Evolutionary conservation across 768 basidiomycete species (phyloP).

Genomic region (Lanmaoa pseudosensibilis): DNA sequence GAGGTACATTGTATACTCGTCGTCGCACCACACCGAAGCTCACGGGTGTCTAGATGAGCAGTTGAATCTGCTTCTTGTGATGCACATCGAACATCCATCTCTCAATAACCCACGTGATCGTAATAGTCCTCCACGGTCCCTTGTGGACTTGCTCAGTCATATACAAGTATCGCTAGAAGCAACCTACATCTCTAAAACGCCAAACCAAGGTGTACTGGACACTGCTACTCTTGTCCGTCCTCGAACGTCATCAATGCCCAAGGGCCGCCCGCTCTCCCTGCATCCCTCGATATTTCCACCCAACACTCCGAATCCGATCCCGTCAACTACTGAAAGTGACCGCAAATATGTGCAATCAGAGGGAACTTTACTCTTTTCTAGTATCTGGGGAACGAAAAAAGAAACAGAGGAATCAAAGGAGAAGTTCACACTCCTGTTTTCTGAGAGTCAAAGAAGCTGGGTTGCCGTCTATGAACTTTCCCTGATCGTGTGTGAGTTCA

Average conservation of each 20-base stretch:
- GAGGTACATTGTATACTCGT: conserved; percentile 28
- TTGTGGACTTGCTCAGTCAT: conserved; percentile 65
- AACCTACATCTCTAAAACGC: conserved; percentile 64
- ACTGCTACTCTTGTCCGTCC: conserved; percentile 49
- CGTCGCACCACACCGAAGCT: conserved; percentile 16
- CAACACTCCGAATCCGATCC: conserved; percentile 81
- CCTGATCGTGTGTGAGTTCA: conserved; percentile 74
- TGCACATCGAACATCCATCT: conserved; percentile 34
- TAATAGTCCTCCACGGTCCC: conserved; percentile 32
- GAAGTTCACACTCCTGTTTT: conserved; percentile 67
- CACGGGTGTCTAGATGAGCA: conserved; percentile 49
- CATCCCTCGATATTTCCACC: conserved; percentile 79
- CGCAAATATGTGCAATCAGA: conserved; percentile 75
- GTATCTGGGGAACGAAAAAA: conserved; percentile 70
- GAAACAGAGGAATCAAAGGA: conserved; percentile 46
- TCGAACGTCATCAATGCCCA: conserved; percentile 48
- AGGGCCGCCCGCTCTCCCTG: conserved; percentile 34
- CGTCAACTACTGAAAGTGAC: conserved; percentile 70
- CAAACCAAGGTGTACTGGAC: conserved; percentile 37
- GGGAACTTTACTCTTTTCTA: conserved; percentile 69
- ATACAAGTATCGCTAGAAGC: conserved; percentile 80
- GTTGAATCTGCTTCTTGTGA: conserved; percentile 46
- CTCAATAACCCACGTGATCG: conserved; percentile 33
- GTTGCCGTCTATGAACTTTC: conserved; percentile 76
- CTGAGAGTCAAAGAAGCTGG: conserved; percentile 61